Evolutionary conservation across 148 eudicot genomes (phyloP).

Genomic region (Heliamphora exappendiculata): DNA sequence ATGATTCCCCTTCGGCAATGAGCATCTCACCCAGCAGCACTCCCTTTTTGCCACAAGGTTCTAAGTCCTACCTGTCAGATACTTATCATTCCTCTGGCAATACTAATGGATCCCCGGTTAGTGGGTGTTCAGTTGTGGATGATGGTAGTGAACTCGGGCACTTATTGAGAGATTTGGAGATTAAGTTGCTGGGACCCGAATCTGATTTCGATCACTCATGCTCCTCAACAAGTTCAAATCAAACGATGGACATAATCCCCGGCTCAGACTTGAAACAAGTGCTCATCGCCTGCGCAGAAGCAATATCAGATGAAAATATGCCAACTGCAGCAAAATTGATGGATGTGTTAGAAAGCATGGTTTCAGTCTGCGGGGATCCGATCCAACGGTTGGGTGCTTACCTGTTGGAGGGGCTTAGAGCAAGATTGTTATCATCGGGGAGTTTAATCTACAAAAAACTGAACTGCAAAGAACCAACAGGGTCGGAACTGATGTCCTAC

Average conservation of each 20-base stretch:
- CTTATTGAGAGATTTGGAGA: constrained; percentile 7
- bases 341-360: constrained; percentile 50
- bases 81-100: constrained; percentile 10
- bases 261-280: constrained; percentile 48
- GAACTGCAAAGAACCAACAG: constrained; percentile 69
- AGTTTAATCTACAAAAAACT: constrained; percentile 66
- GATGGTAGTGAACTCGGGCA: constrained; percentile 4
- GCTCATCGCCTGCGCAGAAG: constrained; percentile 63
- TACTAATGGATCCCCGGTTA: constrained; percentile 12
- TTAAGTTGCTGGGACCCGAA: constrained; percentile 12
- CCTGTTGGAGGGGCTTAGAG: constrained; percentile 79
- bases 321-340: constrained; percentile 30
- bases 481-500: constrained; percentile 66
- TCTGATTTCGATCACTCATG: constrained; percentile 7
- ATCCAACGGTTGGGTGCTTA: constrained; percentile 77
- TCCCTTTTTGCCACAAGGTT: constrained; percentile 16
- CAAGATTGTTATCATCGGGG: constrained; percentile 59
- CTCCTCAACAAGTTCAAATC: no score
- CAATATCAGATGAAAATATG: constrained; percentile 38
- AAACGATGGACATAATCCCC: constrained; percentile 35
- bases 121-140: constrained; percentile 11
- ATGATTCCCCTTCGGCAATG: constrained; percentile 13
- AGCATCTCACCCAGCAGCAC: constrained; percentile 14
- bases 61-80: constrained; percentile 15
- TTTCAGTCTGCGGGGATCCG: constrained; percentile 73